A percentile compares a stretch with the other conserved stretches of the same genome.
Conservation (phyloP, 192 early-diverging fungal species). For the Gaertneriomyces sp. region DNA sequence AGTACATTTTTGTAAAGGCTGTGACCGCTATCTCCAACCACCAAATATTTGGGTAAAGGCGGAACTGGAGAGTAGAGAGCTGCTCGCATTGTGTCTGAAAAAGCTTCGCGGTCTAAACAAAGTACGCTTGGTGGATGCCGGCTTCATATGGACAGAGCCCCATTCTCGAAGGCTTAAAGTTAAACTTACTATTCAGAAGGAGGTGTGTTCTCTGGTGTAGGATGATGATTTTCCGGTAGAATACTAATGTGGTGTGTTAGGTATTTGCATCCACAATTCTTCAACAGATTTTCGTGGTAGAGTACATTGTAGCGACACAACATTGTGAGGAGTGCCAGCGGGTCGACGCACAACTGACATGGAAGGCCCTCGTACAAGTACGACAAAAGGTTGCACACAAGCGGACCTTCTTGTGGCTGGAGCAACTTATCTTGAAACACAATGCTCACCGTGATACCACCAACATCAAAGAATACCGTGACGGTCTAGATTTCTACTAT, state of each 20-base stretch:
- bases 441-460: constrained; percentile 94
- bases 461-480: constrained; percentile 95
- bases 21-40: constrained; percentile 95
- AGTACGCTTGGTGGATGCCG: constrained; percentile 93
- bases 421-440: constrained; percentile 98
- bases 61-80: constrained; percentile 84
- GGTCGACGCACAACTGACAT: constrained; percentile 95
- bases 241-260: constrained; percentile 18
- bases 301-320: constrained; percentile 86
- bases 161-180: constrained; percentile 91
- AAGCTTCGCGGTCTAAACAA: constrained; percentile 87
- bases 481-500: constrained; percentile 98
- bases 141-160: constrained; percentile 98
- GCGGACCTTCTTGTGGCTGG: constrained; percentile 96
- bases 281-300: constrained; percentile 95
- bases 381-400: constrained; percentile 96
- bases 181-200: constrained; percentile 98
- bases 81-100: constrained; percentile 89
- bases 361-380: constrained; percentile 96
- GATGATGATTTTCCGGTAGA: not conserved
- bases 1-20: constrained; percentile 93
- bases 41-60: constrained; percentile 86
- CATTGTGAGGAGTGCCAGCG: constrained; percentile 94
- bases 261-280: constrained; percentile 91
- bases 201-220: constrained; percentile 46